Evolutionary conservation across 1,284 basidiomycete species (phyloP).

Genomic region (Fistulinella cinereoalba): DNA sequence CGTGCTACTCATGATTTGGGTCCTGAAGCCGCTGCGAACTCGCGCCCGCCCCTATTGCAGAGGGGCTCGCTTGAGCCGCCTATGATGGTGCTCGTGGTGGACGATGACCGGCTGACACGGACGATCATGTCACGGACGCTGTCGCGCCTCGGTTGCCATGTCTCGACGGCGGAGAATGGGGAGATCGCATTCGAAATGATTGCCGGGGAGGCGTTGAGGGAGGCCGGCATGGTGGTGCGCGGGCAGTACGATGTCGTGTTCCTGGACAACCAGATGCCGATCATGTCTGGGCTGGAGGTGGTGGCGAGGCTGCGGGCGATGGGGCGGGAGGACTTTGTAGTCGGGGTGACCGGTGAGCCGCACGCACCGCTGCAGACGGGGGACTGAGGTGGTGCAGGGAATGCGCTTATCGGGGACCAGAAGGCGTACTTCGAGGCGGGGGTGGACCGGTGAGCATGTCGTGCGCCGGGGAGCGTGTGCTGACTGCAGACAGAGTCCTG

Average conservation of each 20-base stretch:
- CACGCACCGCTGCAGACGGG: not conserved
- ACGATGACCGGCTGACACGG: constrained; percentile 77
- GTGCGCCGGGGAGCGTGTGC: constrained; percentile 1
- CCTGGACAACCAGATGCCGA: constrained; percentile 87
- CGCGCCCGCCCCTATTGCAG: constrained; percentile 25
- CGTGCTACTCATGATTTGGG: no score
- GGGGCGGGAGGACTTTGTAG: constrained; percentile 71
- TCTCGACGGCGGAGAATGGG: constrained; percentile 86
- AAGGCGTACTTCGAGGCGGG: constrained; percentile 77
- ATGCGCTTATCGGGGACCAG: constrained; percentile 64
- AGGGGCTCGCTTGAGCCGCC: constrained; percentile 41
- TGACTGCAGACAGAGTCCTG: constrained; percentile 44
- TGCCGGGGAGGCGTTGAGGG: constrained; percentile 35
- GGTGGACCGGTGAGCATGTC: constrained; percentile 61
- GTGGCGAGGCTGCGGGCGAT: constrained; percentile 64
- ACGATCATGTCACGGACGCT: constrained; percentile 82
- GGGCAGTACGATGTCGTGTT: constrained; percentile 66
- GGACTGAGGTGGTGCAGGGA: constrained; percentile 43
- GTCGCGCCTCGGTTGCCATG: constrained; percentile 72
- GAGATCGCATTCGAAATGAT: constrained; percentile 77
- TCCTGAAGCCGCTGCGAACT: constrained; percentile 8
- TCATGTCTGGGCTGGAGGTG: constrained; percentile 75
- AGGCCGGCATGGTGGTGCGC: not conserved
- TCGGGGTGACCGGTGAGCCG: constrained; percentile 67
- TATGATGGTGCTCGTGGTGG: constrained; percentile 68